Base-by-base conservation (phyloP, 148 eudicot genomes). In the Persicaria maculosa region DNA sequence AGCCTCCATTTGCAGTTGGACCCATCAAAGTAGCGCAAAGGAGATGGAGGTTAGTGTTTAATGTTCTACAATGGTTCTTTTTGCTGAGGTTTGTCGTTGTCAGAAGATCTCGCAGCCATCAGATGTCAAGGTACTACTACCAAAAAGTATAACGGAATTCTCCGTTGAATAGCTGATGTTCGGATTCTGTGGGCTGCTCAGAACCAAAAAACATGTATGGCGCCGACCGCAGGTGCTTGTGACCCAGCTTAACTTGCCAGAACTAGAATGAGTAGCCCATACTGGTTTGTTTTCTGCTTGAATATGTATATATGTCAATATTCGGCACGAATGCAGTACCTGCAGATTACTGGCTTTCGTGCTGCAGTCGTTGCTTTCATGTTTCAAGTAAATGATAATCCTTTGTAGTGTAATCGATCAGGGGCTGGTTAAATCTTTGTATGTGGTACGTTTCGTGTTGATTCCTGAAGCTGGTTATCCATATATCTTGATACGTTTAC, bases 41-140 rank as follows among this genome's bases (percentile, higher is more conserved):
- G 77, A 88, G 88, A 75, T 90, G 97, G 97, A 87, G 72, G 71
- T 76, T 88, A 78, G 79, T 88, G 62, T 82, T 79, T 46, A 76
- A 75, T 73, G 88, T 87, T 44, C 44, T 85, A 44, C 82, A 68
- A 36, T 85, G 88, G 88, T 75, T 83, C 78, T 80, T 83, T 9
- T 46, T 90, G 74, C 72, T 82, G 76, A 87, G 85, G 76, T 70
- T 76, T 6, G 88, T 86, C 4, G 73, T 71, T 4, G 47, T 46
- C 4, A 47, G 40, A 71, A 71, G 73, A 47, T 71, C 73, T 47
- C 73, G 40, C 1, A 11, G 54, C n/a, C 53, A 47, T 17, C 40
- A 46, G 36, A 47, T 71, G 17, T 22, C 31, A 0, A 22, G 73
- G 54, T 71, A 71, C 54, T 71, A 46, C 54, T 71, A 45, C 52